Evolutionary conservation across 2,329 filamentous ascomycete genomes (phyloP), one percentile per base, ranked within the genome.

Genomic region (Monilinia polystroma): DNA sequence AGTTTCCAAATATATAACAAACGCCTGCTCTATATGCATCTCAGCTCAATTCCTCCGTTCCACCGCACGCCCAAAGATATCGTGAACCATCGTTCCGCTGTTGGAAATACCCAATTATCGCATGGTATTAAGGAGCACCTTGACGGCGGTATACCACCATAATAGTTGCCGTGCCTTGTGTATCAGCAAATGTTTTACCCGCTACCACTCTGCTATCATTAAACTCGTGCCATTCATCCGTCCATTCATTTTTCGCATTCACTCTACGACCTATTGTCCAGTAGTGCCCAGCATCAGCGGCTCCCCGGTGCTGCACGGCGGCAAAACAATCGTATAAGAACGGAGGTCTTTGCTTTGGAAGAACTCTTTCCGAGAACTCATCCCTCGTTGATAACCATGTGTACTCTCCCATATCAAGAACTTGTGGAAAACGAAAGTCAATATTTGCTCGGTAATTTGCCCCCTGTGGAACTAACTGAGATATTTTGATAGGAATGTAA

Each of bases 281-380:
- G 38, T 62, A 66, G 41, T 66, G 64, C 3, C 64, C 64, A 20
- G 35, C 3, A 10, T 20, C 10, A 52, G 11, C 16, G 4, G 23
- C n/a, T n/a, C 64, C 64, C 3, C 3, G 2, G 49, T 66, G 64
- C 32, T 45, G 56, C 14, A 62, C 26, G 11, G 45, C 64, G 14
- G 49, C 49, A 66, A 54, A 66, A 45, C 64, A 66, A 47, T 62
- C 56, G 14, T 66, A 66, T 53, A 66, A 26, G 11, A 66, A 66
- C 26, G 64, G 64, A 8, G 56, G 64, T 35, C 8, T 66, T 23
- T 66, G 56, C n/a, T 66, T 20, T 20, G 32, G 35, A 43, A 54
- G 47, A 54, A 66, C 38, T 35, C 45, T 45, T 10, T 52, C 54
- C n/a, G 63, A 47, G 23, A 60, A 65, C 10, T 38, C n/a, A 45